These are phyloP conservation scores for Saccharomyces hybrid DNA, from an alignment of 1,139 yeast species.

Conservation along the genomic window DNA sequence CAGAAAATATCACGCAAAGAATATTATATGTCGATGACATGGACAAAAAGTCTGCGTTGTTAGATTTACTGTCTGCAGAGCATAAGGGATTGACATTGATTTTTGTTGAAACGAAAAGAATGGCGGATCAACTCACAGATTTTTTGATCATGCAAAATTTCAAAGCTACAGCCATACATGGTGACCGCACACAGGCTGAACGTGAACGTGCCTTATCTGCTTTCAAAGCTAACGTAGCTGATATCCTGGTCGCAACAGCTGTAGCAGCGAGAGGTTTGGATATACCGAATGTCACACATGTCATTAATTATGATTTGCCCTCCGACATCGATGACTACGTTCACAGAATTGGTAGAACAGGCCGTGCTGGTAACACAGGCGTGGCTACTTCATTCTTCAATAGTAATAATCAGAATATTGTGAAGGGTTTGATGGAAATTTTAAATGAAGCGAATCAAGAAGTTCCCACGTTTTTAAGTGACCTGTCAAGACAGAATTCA, in stretches of 20 bases:
- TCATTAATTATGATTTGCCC: slow-evolving; percentile 93
- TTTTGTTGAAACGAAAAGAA: slow-evolving; percentile 95
- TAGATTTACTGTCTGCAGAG: slow-evolving; percentile 76
- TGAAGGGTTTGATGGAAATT: slow-evolving; percentile 77
- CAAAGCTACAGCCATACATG: slow-evolving; percentile 97
- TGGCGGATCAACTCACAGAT: slow-evolving; percentile 94
- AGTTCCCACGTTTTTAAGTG: slow-evolving; percentile 78
- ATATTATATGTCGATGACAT: slow-evolving; percentile 87
- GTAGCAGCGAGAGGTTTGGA: slow-evolving; percentile 96
- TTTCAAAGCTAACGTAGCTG: slow-evolving; percentile 53
- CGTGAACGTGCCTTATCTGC: slow-evolving; percentile 88
- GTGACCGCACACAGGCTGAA: slow-evolving; percentile 95
- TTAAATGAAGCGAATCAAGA: slow-evolving; percentile 95
- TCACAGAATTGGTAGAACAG: slow-evolving; percentile 99
- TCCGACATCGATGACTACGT: slow-evolving; percentile 96
- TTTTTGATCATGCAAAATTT: slow-evolving; percentile 78
- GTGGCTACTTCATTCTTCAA: slow-evolving; percentile 94
- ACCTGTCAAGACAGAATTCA: slow-evolving; percentile 69
- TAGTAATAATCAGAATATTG: slow-evolving; percentile 85
- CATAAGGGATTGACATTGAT: slow-evolving; percentile 73
- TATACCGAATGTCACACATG: slow-evolving; percentile 96
- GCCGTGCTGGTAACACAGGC: slow-evolving; percentile 99
- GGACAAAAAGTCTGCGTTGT: slow-evolving; percentile 83
- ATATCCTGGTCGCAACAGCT: slow-evolving; percentile 80
- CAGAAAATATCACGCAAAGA: slow-evolving; percentile 93